Conservation (phyloP, 805 yeast species). For the Pichia nakasei region DNA sequence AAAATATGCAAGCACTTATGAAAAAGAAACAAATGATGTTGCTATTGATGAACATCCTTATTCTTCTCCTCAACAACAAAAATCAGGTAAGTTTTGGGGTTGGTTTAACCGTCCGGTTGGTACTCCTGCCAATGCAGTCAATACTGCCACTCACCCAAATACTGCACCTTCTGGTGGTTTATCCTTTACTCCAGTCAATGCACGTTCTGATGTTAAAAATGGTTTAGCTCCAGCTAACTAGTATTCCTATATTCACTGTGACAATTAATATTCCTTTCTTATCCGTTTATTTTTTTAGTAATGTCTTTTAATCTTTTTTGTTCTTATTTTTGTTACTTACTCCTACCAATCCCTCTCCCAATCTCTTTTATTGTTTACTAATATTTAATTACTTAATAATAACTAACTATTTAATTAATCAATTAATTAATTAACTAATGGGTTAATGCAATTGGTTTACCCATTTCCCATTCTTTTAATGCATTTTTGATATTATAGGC, state of each 20-base stretch:
- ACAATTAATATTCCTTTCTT: not conserved
- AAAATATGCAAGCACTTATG: not conserved
- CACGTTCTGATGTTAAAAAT: not conserved
- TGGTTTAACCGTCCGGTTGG: not conserved
- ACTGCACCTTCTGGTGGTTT: not conserved
- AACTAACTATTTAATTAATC: not conserved
- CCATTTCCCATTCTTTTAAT: conserved; percentile 70
- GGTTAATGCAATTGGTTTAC: conserved; percentile 55
- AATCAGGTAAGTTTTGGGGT: not conserved
- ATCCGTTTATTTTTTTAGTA: not conserved
- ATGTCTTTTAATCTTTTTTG: not conserved
- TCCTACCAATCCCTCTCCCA: not conserved
- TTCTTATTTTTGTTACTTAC: not conserved
- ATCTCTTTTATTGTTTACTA: too few relatives aligned
- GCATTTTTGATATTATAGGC: conserved; percentile 75
- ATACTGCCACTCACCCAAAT: not conserved
- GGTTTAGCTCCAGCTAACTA: not conserved
- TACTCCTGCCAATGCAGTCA: too few relatives aligned
- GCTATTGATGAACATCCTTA: not conserved
- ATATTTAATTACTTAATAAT: not conserved
- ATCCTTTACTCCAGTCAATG: conserved; percentile 6
- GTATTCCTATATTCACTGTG: too few relatives aligned
- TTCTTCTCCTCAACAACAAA: not conserved
- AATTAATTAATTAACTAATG: conserved; percentile 31
- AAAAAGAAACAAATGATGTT: not conserved